Percentiles rank a stretch among this genome's conserved stretches.
phyloP scores from a whole-genome alignment of 768 basidiomycete genomes.

The Lactarius psammicola region DNA sequence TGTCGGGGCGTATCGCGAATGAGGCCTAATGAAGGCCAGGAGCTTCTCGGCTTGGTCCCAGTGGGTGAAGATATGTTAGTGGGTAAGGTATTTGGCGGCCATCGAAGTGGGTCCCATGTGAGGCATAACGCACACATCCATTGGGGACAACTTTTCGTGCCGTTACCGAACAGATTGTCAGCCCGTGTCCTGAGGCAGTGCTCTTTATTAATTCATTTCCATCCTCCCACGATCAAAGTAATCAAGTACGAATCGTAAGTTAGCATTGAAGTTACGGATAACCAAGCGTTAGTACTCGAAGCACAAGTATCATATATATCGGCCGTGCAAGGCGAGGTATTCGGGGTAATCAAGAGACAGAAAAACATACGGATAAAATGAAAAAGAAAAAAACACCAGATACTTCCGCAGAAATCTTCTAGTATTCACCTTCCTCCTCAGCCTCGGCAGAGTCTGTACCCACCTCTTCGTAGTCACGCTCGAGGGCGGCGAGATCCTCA shows the following conservation, averaged over 20 bases:
- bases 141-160: no score
- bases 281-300: conserved; percentile 28
- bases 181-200: background rate
- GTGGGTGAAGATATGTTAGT: no score
- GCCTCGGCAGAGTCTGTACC: conserved; percentile 73
- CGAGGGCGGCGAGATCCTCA: conserved; percentile 95
- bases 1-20: no score
- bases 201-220: background rate
- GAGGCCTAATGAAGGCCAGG: background rate
- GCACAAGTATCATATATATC: conserved; percentile 27
- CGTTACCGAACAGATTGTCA: background rate
- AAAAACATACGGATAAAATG: conserved; percentile 12
- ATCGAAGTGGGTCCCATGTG: no score
- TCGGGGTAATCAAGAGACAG: conserved; percentile 15
- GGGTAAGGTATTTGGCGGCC: no score
- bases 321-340: conserved; percentile 9
- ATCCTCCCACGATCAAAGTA: background rate
- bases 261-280: conserved; percentile 30
- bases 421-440: conserved; percentile 66
- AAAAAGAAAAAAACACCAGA: background rate
- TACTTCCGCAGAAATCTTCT: conserved; percentile 25
- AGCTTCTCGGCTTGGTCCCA: background rate
- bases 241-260: conserved; percentile 17
- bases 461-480: conserved; percentile 93
- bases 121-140: no score